These are phyloP conservation scores for Cicer chorassanicum DNA, from an alignment of 306 rosid species.

Conservation along the genomic window DNA sequence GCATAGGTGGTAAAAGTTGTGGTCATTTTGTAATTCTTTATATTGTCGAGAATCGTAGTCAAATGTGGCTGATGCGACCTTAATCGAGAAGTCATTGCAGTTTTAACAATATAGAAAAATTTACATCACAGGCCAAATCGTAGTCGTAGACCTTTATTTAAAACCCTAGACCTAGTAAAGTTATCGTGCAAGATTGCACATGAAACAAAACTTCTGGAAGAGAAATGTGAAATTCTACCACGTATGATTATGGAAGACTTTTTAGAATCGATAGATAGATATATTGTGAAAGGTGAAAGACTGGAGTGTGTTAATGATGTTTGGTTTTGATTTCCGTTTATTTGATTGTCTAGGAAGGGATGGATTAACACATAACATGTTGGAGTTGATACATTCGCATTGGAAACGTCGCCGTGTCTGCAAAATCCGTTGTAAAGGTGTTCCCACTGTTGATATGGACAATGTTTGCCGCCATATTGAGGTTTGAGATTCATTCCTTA, in stretches of 20 bases:
- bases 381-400: conserved; percentile 95
- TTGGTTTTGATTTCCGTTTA: conserved; percentile 39
- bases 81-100: too few relatives aligned
- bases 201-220: too few relatives aligned
- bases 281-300: conserved; percentile 2
- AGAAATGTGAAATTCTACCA: too few relatives aligned
- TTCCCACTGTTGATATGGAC: conserved; percentile 93
- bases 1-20: too few relatives aligned
- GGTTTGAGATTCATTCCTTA: conserved; percentile 49
- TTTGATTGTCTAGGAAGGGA: conserved; percentile 74
- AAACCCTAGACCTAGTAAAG: neutral
- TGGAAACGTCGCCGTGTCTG: conserved; percentile 81
- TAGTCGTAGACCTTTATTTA: neutral
- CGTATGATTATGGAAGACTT: too few relatives aligned
- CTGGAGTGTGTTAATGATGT: conserved; percentile 34
- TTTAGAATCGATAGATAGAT: neutral
- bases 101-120: too few relatives aligned
- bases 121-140: neutral
- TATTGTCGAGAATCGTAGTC: too few relatives aligned
- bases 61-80: too few relatives aligned
- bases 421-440: conserved; percentile 91
- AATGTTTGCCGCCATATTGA: conserved; percentile 83
- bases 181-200: too few relatives aligned
- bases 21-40: too few relatives aligned
- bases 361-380: conserved; percentile 94